phyloP scores from a whole-genome alignment of 2,329 filamentous ascomycete genomes.

The Neopestalotiopsis sp. region DNA sequence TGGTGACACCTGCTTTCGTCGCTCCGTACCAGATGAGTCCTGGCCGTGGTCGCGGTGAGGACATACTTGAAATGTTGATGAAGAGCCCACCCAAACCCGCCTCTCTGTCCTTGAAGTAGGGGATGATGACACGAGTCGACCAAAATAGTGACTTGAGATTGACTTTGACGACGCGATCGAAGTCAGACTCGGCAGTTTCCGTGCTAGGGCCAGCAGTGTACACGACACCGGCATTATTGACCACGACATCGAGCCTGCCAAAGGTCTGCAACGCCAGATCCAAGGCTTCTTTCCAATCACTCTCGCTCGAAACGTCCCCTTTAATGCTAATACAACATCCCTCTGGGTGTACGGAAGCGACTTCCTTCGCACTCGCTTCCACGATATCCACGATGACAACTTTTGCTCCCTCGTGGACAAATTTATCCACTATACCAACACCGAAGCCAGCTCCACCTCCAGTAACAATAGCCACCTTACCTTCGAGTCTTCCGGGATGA shows the following conservation, averaged over 20 bases:
- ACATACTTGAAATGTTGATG: conserved; percentile 70
- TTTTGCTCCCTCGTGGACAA: conserved; percentile 61
- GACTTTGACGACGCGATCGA: conserved; percentile 68
- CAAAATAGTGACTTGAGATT: conserved; percentile 72
- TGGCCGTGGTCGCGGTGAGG: conserved; percentile 62
- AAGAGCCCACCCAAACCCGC: conserved; percentile 54
- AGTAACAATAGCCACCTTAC: conserved; percentile 48
- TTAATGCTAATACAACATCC: conserved; percentile 44
- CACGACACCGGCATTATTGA: conserved; percentile 65
- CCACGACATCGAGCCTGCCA: conserved; percentile 59
- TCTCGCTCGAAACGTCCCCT: conserved; percentile 55
- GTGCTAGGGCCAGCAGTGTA: conserved; percentile 66
- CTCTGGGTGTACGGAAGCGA: conserved; percentile 44
- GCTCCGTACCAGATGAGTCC: conserved; percentile 74
- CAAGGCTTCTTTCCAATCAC: conserved; percentile 58
- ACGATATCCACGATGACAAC: conserved; percentile 68
- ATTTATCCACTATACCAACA: conserved; percentile 62
- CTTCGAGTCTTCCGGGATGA: conserved; percentile 34
- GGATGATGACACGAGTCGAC: conserved; percentile 62
- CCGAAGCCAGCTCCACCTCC: conserved; percentile 69
- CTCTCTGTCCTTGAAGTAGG: conserved; percentile 61
- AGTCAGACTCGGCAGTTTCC: conserved; percentile 68
- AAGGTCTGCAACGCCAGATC: conserved; percentile 48
- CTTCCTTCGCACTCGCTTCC: conserved; percentile 51
- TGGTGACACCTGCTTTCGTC: conserved; percentile 68